Percentiles rank a stretch among this genome's conserved stretches.
Evolutionary conservation across 371 early-diverging fungal genomes (phyloP).

Genomic region (Neoconidiobolus thromboides): DNA sequence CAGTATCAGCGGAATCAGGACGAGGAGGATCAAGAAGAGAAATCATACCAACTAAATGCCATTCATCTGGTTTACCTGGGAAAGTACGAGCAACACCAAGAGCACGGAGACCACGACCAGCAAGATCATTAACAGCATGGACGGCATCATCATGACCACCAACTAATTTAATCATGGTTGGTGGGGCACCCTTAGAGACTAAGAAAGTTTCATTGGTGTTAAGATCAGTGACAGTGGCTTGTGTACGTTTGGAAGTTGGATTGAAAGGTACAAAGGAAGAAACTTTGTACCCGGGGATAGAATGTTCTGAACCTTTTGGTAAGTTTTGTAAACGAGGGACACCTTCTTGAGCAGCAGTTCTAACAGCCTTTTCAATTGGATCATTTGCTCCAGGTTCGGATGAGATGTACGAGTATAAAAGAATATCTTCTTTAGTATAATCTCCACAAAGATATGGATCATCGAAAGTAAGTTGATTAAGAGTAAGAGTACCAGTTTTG

Average conservation of each 20-base stretch:
- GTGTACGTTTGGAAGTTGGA: conserved; percentile 75
- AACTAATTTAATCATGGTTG: conserved; percentile 64
- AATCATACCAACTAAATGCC: conserved; percentile 49
- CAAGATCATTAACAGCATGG: conserved; percentile 57
- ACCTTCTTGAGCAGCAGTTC: conserved; percentile 53
- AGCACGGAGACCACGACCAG: conserved; percentile 72
- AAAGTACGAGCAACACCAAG: conserved; percentile 73
- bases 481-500: conserved; percentile 92
- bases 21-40: conserved; percentile 80
- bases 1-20: conserved; percentile 38
- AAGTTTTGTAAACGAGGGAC: conserved; percentile 41
- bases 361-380: conserved; percentile 77
- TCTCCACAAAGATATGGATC: conserved; percentile 58
- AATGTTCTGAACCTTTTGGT: conserved; percentile 20
- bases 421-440: conserved; percentile 60
- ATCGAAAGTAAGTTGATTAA: conserved; percentile 78
- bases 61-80: conserved; percentile 40
- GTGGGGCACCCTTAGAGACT: conserved; percentile 89
- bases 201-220: conserved; percentile 45
- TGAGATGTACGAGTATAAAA: conserved; percentile 65
- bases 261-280: conserved; percentile 80
- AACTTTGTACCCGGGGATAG: conserved; percentile 69
- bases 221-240: conserved; percentile 57
- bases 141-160: conserved; percentile 61
- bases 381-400: conserved; percentile 82